Evolutionary conservation across 176 grass and related monocot species (phyloP), one percentile per base, ranked within the genome.

Genomic region (Saccharum officinarum): DNA sequence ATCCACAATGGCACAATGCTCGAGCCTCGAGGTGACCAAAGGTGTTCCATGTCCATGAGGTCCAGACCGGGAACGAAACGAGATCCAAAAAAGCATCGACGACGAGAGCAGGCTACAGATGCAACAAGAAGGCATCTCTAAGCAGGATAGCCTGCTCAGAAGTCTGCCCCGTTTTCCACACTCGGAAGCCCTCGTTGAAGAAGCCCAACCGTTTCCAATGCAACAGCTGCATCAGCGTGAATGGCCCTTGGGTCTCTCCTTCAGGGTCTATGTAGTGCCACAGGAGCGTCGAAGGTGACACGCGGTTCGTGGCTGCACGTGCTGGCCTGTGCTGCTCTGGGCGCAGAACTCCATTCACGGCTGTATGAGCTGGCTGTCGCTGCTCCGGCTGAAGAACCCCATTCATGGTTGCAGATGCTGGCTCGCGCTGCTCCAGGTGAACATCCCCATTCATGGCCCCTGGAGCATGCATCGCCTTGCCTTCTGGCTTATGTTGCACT

Each of bases 131-230:
- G 40, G 85, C 88, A 74, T 91, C 88, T 11, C 31, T 54, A 22
- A 97, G 80, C 20, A 86, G 86, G 5, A 95, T 86, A 13, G 86
- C 75, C 31, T 88, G 18, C 20, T 65, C 62, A 12, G 12, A 31
- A 15, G 84, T 79, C 26, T 91, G 86, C 11, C 79, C 84, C 67
- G 45, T 55, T 62, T 50, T 88, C 95, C 95, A 95, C 8, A 97
- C 90, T 69, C 54, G 64, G 66, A 97, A 97, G 67, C 61, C 73
- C 8, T 63, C n/a, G 49, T 16, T 14, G 44, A 97, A 97, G 84
- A 44, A 97, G 45, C 92, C 92, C 10, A 0, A 4, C 30, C 20
- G 5, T 26, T 63, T 73, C 92, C 95, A 95, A 4, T 1, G 5
- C 3, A 26, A 44, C 54, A 97, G 39, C 4, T 26, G 41, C 10